A percentile compares a stretch with the other conserved stretches of the same genome.
Conservation (phyloP, 371 early-diverging fungal genomes). For the Rhizopus delemar region DNA sequence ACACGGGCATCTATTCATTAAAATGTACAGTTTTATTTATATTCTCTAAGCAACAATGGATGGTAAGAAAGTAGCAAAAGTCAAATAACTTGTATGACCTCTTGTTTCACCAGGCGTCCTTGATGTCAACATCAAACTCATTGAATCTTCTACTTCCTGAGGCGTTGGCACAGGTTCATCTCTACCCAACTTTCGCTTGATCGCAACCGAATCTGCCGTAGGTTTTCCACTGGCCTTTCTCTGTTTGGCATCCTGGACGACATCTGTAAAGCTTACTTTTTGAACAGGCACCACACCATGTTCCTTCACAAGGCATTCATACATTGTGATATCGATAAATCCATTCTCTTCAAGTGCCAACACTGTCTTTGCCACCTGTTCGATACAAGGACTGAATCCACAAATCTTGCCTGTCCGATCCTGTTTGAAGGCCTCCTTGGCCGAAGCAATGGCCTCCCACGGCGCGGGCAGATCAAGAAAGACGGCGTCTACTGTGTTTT, state of each 20-base stretch:
- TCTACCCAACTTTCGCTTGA: slow-evolving; percentile 28
- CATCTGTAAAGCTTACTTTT: slow-evolving; percentile 53
- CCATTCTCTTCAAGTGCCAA: slow-evolving; percentile 73
- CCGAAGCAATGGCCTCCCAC: slow-evolving; percentile 88
- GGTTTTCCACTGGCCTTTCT: slow-evolving; percentile 44
- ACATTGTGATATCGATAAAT: slow-evolving; percentile 85
- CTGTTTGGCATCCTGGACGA: slow-evolving; percentile 46
- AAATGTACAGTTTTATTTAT: too few species aligned
- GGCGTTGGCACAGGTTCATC: slow-evolving; percentile 26
- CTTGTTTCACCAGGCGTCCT: slow-evolving; percentile 48
- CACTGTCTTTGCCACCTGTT: slow-evolving; percentile 88
- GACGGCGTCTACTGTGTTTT: slow-evolving; percentile 79
- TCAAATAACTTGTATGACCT: slow-evolving; percentile 93
- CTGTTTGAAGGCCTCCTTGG: slow-evolving; percentile 81
- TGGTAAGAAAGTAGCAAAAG: slow-evolving; percentile 85
- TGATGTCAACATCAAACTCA: slow-evolving; percentile 40
- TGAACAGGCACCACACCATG: slow-evolving; percentile 58
- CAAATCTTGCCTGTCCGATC: slow-evolving; percentile 82
- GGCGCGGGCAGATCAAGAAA: slow-evolving; percentile 97
- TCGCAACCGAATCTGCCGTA: slow-evolving; percentile 25
- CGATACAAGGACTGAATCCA: slow-evolving; percentile 94
- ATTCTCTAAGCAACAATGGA: slow-evolving; percentile 5
- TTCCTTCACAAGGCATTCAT: slow-evolving; percentile 70
- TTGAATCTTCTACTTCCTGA: slow-evolving; percentile 29
- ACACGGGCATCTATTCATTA: too few species aligned